These are phyloP conservation scores for Collariella sp. DNA, from an alignment of 495 filamentous ascomycete species.

Conservation along the genomic window DNA sequence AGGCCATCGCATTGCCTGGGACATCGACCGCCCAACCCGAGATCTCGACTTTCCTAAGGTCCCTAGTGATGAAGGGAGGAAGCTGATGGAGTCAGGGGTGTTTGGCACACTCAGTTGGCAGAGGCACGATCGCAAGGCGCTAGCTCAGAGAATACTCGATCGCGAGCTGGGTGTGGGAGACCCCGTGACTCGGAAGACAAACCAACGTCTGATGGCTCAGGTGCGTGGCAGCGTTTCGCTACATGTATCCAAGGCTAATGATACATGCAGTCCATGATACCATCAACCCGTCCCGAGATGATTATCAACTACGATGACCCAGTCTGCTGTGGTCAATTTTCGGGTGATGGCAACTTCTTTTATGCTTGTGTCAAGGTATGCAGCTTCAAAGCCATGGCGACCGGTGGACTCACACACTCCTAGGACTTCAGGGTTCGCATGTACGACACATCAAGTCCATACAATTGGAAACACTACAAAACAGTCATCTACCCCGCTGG, in stretches of 20 bases:
- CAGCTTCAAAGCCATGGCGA: neutral
- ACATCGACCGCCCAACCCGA: slow-evolving; percentile 27
- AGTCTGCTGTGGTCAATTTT: slow-evolving; percentile 94
- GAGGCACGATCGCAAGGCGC: slow-evolving; percentile 41
- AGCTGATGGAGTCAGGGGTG: slow-evolving; percentile 68
- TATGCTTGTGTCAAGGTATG: slow-evolving; percentile 71
- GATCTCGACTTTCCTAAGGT: slow-evolving; percentile 58
- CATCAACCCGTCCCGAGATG: slow-evolving; percentile 69
- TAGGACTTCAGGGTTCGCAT: slow-evolving; percentile 85
- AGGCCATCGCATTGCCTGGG: neutral
- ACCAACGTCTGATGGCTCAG: slow-evolving; percentile 50
- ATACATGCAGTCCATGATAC: slow-evolving; percentile 50
- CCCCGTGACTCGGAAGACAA: slow-evolving; percentile 42
- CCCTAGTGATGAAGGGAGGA: slow-evolving; percentile 63
- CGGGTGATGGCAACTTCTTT: slow-evolving; percentile 94
- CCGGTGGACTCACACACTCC: neutral
- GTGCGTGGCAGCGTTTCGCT: neutral
- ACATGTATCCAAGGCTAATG: neutral
- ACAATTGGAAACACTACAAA: slow-evolving; percentile 94
- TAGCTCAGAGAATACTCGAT: slow-evolving; percentile 63
- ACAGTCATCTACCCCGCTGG: slow-evolving; percentile 78
- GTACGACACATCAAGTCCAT: slow-evolving; percentile 96
- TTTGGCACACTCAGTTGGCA: slow-evolving; percentile 60
- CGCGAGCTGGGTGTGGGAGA: slow-evolving; percentile 65
- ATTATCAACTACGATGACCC: slow-evolving; percentile 78